Conservation (phyloP, 805 yeast species). For the Cyberlindnera bimundalis region DNA sequence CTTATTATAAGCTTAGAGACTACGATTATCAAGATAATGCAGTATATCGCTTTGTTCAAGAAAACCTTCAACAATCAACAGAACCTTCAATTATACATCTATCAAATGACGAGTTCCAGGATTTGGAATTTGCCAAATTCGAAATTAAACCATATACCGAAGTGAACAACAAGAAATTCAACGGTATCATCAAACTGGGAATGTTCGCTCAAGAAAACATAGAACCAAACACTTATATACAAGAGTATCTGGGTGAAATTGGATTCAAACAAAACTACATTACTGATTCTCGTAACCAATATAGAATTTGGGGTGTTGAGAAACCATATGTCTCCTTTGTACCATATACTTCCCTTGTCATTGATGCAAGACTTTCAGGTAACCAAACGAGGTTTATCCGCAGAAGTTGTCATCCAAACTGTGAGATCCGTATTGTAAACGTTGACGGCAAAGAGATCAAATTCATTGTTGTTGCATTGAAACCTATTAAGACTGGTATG, state of each 20-base stretch:
- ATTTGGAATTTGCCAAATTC: constrained; percentile 31
- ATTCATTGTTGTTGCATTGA: constrained; percentile 55
- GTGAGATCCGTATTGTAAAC: constrained; percentile 51
- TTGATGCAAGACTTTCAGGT: constrained; percentile 81
- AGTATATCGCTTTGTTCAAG: constrained; percentile 45
- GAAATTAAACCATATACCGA: constrained; percentile 60
- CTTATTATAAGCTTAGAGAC: constrained; percentile 32
- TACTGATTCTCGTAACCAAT: constrained; percentile 69
- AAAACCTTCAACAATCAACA: constrained; percentile 1
- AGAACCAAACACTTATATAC: constrained; percentile 46
- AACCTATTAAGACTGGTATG: constrained; percentile 55
- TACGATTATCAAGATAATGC: constrained; percentile 43
- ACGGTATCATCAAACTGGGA: constrained; percentile 69
- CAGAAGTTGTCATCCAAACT: constrained; percentile 74
- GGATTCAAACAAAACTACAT: constrained; percentile 63
- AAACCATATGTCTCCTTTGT: constrained; percentile 56
- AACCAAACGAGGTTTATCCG: constrained; percentile 72
- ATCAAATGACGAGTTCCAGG: constrained; percentile 24
- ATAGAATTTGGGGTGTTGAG: constrained; percentile 67
- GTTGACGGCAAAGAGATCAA: constrained; percentile 37
- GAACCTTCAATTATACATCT: constrained; percentile 12
- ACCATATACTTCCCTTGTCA: constrained; percentile 55
- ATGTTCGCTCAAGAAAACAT: constrained; percentile 43
- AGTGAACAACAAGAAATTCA: constrained; percentile 46
- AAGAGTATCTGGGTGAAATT: constrained; percentile 71